phyloP scores from a whole-genome alignment of 2,329 filamentous ascomycete species.

The Chaetomium strumarium region DNA sequence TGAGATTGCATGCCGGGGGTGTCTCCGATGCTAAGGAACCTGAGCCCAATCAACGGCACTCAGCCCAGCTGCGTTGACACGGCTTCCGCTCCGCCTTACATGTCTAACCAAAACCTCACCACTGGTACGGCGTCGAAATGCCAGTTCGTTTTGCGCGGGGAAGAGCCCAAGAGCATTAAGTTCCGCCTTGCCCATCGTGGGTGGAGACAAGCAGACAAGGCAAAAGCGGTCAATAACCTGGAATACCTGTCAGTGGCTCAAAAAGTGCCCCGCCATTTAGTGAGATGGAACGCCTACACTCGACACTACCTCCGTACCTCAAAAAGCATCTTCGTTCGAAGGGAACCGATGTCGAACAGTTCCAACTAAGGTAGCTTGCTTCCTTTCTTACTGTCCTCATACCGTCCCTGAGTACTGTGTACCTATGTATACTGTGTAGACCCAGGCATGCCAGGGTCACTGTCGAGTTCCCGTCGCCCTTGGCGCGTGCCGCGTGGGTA shows the following conservation, averaged over 20 bases:
- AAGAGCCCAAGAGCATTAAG: neutral
- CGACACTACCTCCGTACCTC: no score
- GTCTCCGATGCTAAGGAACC: neutral
- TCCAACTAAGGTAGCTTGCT: no score
- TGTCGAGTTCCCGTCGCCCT: neutral
- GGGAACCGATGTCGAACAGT: no score
- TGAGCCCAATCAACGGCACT: conserved; percentile 12
- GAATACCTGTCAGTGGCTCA: no score
- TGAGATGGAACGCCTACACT: no score
- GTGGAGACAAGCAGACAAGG: conserved; percentile 8
- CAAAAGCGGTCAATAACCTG: neutral
- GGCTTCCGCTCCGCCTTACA: conserved; percentile 1
- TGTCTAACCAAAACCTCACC: conserved; percentile 9
- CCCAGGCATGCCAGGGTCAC: no score
- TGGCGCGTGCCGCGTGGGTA: no score
- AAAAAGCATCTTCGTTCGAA: no score
- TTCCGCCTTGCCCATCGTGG: conserved; percentile 9
- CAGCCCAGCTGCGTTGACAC: conserved; percentile 3
- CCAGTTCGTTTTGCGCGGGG: conserved; percentile 10
- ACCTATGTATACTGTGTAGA: no score
- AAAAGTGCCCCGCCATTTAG: neutral
- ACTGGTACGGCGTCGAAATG: neutral
- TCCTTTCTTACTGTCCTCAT: no score
- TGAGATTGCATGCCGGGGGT: neutral
- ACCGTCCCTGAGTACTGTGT: no score